Base-by-base conservation (phyloP, 2,329 filamentous ascomycete species). In the Arthrobotrys musiformis region DNA sequence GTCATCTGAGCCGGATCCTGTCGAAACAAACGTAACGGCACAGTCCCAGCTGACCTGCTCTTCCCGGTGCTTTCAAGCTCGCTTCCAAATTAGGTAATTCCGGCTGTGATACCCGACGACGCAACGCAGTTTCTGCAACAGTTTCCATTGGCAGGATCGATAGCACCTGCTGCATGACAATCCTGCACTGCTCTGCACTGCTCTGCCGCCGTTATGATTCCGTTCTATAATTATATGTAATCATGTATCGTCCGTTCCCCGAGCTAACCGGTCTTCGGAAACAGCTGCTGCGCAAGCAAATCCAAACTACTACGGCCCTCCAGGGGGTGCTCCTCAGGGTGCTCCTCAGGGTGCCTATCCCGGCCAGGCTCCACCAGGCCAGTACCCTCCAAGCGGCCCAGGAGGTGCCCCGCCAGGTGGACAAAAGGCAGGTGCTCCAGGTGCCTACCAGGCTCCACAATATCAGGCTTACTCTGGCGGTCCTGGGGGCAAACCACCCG, bases 51-150 rank as follows among this genome's bases (percentile, higher is more conserved):
- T 77, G 73, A 77, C 72, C 56, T 17, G 13, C 40, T 40, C 28
- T 54, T 63, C 22, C 17, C 42, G 48, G 13, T 28, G 44, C 26
- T 37, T n/a, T 50, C 66, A 42, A 77, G 73, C 73, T 77, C 64
- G 73, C 73, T 77, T 77, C 73, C 73, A 77, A 77, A 77, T 70
- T 77, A 77, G 73, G 73, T 77, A 77, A 77, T 62, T 61, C 42
- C 48, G 37, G 63, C 44, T 68, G 40, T 63, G 72, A 60, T 70
- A 42, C 66, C 35, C 54, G 54, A 48, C 50, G 24, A 28, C 60
- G 26, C 73, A 70, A 77, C 73, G 66, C 72, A 70, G 19, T 70
- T 60, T 50, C 56, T 67, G 46, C 72, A 77, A 70, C 73, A 66
- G 37, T n/a, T n/a, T 33, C 13, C n/a, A 11, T 24, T 48, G 13